These are phyloP conservation scores for Forsythia suspensa DNA, from an alignment of 257 asterid species.

Conservation along the genomic window DNA sequence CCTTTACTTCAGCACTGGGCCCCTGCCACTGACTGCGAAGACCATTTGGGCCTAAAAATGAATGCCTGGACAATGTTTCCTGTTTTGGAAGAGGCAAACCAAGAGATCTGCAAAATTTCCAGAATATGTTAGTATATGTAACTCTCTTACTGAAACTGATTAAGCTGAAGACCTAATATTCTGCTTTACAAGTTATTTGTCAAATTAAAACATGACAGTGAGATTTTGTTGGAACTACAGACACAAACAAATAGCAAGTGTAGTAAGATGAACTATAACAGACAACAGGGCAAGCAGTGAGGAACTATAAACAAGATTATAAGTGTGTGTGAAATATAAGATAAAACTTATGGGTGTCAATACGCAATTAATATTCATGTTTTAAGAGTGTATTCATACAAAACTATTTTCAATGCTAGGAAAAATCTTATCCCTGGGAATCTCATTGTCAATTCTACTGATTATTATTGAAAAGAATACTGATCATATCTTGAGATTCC, in stretches of 20 bases:
- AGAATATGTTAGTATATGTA: not conserved
- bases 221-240: not conserved
- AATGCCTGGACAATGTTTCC: conserved; percentile 64
- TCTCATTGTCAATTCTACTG: not conserved
- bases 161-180: conserved; percentile 1
- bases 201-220: not conserved
- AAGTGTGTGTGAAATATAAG: not conserved
- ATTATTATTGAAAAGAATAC: not conserved
- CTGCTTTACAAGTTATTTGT: conserved; percentile 2
- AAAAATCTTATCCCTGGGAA: not conserved
- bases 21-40: conserved; percentile 50
- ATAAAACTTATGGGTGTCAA: not conserved
- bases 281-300: not conserved
- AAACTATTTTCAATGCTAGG: not conserved
- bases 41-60: conserved; percentile 56
- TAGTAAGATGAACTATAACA: not conserved
- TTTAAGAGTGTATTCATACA: not conserved
- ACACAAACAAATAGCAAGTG: not conserved
- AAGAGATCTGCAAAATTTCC: conserved; percentile 39
- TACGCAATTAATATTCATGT: not conserved
- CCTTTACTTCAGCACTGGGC: conserved; percentile 49
- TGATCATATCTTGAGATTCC: not conserved
- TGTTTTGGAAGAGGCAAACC: conserved; percentile 49
- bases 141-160: not conserved
- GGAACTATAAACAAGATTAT: not conserved